Evolutionary conservation across 2,329 filamentous ascomycete genomes (phyloP), one percentile per base, ranked within the genome.

Genomic region (Fusarium multiceps): DNA sequence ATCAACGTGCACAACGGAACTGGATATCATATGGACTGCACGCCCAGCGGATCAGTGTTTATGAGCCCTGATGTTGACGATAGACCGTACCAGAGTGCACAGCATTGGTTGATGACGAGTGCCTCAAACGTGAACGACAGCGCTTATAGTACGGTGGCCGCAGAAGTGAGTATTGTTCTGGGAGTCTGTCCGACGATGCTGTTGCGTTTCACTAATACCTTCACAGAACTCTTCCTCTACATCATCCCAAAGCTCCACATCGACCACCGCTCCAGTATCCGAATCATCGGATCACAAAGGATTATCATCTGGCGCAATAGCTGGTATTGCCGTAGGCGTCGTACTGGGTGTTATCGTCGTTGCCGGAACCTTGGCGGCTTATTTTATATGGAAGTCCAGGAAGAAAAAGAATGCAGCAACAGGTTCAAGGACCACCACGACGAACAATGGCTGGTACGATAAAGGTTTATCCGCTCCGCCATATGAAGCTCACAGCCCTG

Each of bases 51-150:
- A 50, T 74, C 77, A 13, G 71, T 72, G 10, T 79, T 75, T 50
- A 75, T 78, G 76, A 76, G 68, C 50, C 58, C 64, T 11, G 68
- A 75, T 20, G 63, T 72, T 13, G 53, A 65, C 1, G 59, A 66
- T 3, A 57, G 13, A 21, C 25, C 27, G 1, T 70, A 71, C 6
- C 75, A 79, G 58, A 70, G 68, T 4, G 74, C 75, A 1, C 77
- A 79, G 43, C 77, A 76, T 13, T 80, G 78, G 77, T 61, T 79
- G n/a, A 74, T 79, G 69, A 75, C 74, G 10, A 77, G 74, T 23
- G 72, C 66, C 0, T 68, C 63, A 14, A 43, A 68, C 2, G 74
- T 80, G 4, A 51, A 79, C 28, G 78, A 79, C 21, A 74, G 67
- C 0, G 75, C 72, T 1, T 79, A 74, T 37, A 79, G 74, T 0